Base-by-base conservation (phyloP, 1,284 basidiomycete genomes). In the Tranzscheliella williamsii region DNA sequence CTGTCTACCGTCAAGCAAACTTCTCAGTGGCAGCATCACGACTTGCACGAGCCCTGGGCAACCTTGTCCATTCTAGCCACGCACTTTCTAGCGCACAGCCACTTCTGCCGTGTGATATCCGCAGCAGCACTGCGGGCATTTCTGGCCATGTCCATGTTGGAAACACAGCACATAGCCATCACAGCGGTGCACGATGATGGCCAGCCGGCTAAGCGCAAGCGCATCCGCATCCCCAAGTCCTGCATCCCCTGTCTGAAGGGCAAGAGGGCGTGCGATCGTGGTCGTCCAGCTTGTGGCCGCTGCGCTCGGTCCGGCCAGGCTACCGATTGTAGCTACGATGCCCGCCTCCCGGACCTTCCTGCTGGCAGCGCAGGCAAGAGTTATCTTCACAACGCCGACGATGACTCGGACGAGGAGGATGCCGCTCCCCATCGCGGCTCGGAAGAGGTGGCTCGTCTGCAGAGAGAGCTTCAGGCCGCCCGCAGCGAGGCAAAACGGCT, bases 261-360 rank as follows among this genome's bases (percentile, higher is more conserved):
- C n/a, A 64, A 64, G 32, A 45, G 61, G 11, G 53, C 53, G 12
- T 64, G 61, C 41, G 61, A 64, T 39, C 54, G 61, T 12, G 51
- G 40, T 15, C 42, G 53, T 18, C 61, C 61, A 15, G 50, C 49
- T 4, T 64, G 61, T 27, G 54, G 53, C 4, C 35, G 61, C 20
- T 64, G 61, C 16, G 43, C 41, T 16, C 38, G 48, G 8, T 45
- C 57, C 4, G 51, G 47, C 21, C 50, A 45, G 27, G n/a, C 20
- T 20, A 33, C 4, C 31, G 47, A 58, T 5, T 64, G 61, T 33
- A 45, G 42, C 31, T 64, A 64, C 21, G 61, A 64, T 32, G 38
- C 51, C 7, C 49, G 56, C 20, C 46, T 49, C 1, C 54, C 53
- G 24, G 44, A 56, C 8, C 38, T 33, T n/a, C 32, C 53, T 13